Base-by-base conservation (phyloP, 164 flowering plant species). In the Chimonanthus salicifolius region DNA sequence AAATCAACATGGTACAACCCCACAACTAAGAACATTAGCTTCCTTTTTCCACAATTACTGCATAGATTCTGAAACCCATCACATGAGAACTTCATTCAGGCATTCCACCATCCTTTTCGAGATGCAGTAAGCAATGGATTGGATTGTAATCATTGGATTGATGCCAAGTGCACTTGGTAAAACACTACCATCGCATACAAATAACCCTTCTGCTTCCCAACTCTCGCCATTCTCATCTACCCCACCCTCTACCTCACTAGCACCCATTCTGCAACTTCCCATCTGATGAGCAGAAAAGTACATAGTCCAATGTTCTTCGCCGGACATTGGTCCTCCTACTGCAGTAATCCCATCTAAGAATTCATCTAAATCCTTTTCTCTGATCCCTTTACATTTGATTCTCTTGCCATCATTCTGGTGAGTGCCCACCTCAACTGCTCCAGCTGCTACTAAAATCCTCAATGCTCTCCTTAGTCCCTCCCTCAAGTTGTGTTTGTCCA, bases 131-230 rank as follows among this genome's bases (percentile, higher is more conserved):
- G 85, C 83, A 72, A 79, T 78, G 20, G 87, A 79, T 80, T 81
- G 77, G n/a, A 85, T 80, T 46, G 87, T 85, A 72, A 85, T 79
- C 85, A 85, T 83, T 67, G 86, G 87, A 74, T 85, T 85, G 44
- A 85, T 78, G 20, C 85, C 87, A 67, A 83, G 62, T 51, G 87
- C 85, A 78, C 58, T 80, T 0, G 87, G 87, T 63, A 85, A 62
- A 67, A 85, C 75, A 72, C 87, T 83, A 15, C 72, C 84, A 78
- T 85, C 87, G 45, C 85, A 83, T 6, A 85, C 82, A 74, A 65
- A 85, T 49, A 85, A 63, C 43, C 78, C 78, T 64, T 83, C 82
- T 54, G 83, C 85, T 62, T 85, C 87, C 87, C 87, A 85, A 72
- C 83, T 85, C 79, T 85, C 82, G n/a, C 85, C 87, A 47, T 80